Evolutionary conservation across 192 early-diverging fungal species (phyloP), one percentile per base, ranked within the genome.

Genomic region (Radiomyces spectabilis): DNA sequence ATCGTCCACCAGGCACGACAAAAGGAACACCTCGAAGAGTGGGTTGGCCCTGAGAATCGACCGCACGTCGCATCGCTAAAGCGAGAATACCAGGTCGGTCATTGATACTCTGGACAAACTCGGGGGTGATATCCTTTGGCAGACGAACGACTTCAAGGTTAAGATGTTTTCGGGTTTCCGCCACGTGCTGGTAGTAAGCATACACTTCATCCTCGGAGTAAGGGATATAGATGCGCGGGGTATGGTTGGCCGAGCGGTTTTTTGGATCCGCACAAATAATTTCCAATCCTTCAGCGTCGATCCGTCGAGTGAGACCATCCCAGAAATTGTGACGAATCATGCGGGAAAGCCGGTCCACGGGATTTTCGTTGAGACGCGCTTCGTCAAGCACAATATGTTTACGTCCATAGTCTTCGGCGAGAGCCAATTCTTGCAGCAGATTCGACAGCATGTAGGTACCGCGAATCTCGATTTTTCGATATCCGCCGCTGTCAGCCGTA

Each of bases 1-100:
- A 99, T 7, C 96, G 81, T 12, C 96, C 96, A 10, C 96, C 96
- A 0, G 94, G 96, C 0, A 99, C 95, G 12, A 95, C 89, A 61
- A 99, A 99, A 0, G 92, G 91, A 19, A 93, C 83, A 31, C 87
- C 87, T 18, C 71, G 67, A 44, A 85, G 69, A 2, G 71, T 71
- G 10, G 68, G 51, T 10, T 70, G 54, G 2, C 78, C 79, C 27
- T 69, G 57, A 32, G 73, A 79, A 22, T 77, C 71, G 22, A 68
- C 30, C n/a, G 59, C 50, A 45, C 51, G 65, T 32, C 61, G 58
- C 70, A 92, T 77, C 0, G 79, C 91, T 42, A 98, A 69, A 10
- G 94, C 74, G 27, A 98, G 74, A 41, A 98, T 92, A 15, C 96
- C 96, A 12, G 92, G 92, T 55, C 78, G 61, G 34, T 84, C 71